Evolutionary conservation across 2,329 filamentous ascomycete genomes (phyloP).

Genomic region (Teratosphaeria pseudoeucalypti): DNA sequence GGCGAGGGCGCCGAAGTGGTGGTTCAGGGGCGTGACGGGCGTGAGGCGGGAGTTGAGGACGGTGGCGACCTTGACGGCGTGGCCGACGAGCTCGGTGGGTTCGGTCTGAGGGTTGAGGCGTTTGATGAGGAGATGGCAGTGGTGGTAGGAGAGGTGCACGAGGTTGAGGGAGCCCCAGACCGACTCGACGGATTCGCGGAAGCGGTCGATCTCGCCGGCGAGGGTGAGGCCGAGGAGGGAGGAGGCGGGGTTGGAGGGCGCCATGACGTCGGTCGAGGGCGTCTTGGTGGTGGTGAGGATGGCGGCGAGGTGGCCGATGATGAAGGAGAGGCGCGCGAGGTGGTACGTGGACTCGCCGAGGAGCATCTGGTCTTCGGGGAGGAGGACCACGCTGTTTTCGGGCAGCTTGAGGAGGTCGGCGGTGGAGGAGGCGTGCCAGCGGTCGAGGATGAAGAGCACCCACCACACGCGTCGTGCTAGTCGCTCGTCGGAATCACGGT

Average conservation of each 20-base stretch:
- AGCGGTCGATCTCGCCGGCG: slow-evolving; percentile 52
- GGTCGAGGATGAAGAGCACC: slow-evolving; percentile 59
- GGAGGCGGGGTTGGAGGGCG: slow-evolving; percentile 30
- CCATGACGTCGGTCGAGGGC: slow-evolving; percentile 34
- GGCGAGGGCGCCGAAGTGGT: slow-evolving; percentile 54
- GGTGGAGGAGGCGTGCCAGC: slow-evolving; percentile 62
- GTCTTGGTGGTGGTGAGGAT: slow-evolving; percentile 37
- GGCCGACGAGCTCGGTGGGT: slow-evolving; percentile 49
- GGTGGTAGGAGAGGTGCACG: slow-evolving; percentile 60
- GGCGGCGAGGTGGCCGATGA: slow-evolving; percentile 46
- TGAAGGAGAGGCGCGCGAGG: slow-evolving; percentile 52
- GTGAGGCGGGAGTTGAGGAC: slow-evolving; percentile 47
- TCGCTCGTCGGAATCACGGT: slow-evolving; percentile 51
- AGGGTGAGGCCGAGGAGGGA: slow-evolving; percentile 42
- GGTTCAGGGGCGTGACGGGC: slow-evolving; percentile 52
- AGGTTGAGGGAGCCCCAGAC: slow-evolving; percentile 45
- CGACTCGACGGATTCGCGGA: slow-evolving; percentile 52
- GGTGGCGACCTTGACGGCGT: slow-evolving; percentile 48
- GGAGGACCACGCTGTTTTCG: slow-evolving; percentile 50
- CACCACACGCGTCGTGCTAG: slow-evolving; percentile 60
- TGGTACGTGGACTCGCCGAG: slow-evolving; percentile 56
- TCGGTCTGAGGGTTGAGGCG: slow-evolving; percentile 48
- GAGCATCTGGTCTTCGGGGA: slow-evolving; percentile 48
- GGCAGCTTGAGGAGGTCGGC: slow-evolving; percentile 53
- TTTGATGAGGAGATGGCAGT: slow-evolving; percentile 54